Base-by-base conservation (phyloP, 2,329 filamentous ascomycete species). In the Thielaviopsis euricoi region DNA sequence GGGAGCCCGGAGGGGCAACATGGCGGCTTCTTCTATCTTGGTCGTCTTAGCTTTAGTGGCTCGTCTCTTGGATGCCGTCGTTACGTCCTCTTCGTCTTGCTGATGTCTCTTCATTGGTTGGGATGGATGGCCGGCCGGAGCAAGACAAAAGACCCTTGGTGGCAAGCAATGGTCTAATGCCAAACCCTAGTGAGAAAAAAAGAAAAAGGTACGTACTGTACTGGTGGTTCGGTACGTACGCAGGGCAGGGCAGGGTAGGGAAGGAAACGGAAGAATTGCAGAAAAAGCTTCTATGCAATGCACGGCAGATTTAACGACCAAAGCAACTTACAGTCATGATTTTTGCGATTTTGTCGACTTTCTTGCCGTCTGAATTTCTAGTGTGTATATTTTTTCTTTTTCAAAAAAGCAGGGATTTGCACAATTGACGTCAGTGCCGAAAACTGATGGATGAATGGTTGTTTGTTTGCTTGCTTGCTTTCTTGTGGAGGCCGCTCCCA, bases 1-100 rank as follows among this genome's bases (percentile, higher is more conserved):
- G 23, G 90, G 89, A 52, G 89, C 88, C 63, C 84, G 82, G 69
- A 95, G 87, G 55, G 80, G 67, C 62, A 72, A 74, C 78, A 81
- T 82, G 52, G 73, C 70, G 60, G 69, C 55, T 60, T 60, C 58
- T 25, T 52, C 29, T 23, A 53, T 37, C 56, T 57, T 66, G 29
- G 60, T 50, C n/a, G 43, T 19, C n/a, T 48, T 48, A 21, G 43
- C 43, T 48, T 48, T 48, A 21, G 43, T 48, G 43, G 43, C 43
- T 48, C n/a, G 43, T 48, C 43, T 19, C n/a, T 48, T 48, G 17
- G n/a, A 17, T 48, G 7, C 43, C 17, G 2, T 53, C 54, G 60
- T 52, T 4, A 13, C 4, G 19, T 43, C 15, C 25, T 49, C 46
- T 43, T 26, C 50, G 33, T 57, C 50, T 21, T 53, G 21, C 21